Evolutionary conservation across 768 basidiomycete genomes (phyloP), one percentile per base, ranked within the genome.

Genomic region (Podaxis sp.): DNA sequence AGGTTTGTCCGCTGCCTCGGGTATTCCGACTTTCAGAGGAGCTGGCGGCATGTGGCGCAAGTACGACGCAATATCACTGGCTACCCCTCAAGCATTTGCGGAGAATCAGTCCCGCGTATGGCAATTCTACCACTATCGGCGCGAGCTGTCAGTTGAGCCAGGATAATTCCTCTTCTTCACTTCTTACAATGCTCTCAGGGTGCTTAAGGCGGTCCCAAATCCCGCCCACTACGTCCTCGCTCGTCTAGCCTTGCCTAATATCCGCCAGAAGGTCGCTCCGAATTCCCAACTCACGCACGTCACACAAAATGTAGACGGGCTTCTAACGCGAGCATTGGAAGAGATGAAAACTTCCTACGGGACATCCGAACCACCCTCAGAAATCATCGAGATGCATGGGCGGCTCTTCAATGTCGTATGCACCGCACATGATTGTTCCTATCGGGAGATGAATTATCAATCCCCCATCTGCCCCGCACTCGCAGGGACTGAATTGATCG

Each of bases 71-170:
- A 80, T 76, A 60, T 73, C 74, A 48, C 77, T 87, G 8, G 85
- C 85, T 3, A 84, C 83, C 12, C 85, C 83, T 0, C 74, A 82
- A 64, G 82, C 79, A 0, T 88, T 87, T 70, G 52, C 64, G 1
- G 65, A 73, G 22, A 75, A 83, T 58, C 86, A 84, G 0, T 80
- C 79, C 15, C 72, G 78, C 2, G 80, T 84, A 2, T 87, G 86
- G 87, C 84, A 88, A 66, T 88, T 88, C 68, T 88, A 87, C 65
- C 87, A 88, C 65, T 82, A 84, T 61, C 75, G 87, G n/a, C 75
- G 86, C 59, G 79, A 81, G 72, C 76, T 68, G 84, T 84, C 65
- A 30, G 74, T 73, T n/a, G 42, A 33, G 40, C 57, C 28, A 22
- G 40, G 24, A 26, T 22, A 17, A 39, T 52, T 58, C 44, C 38